Evolutionary conservation across 2,329 filamentous ascomycete species (phyloP).

Genomic region (Septoria petroselini): DNA sequence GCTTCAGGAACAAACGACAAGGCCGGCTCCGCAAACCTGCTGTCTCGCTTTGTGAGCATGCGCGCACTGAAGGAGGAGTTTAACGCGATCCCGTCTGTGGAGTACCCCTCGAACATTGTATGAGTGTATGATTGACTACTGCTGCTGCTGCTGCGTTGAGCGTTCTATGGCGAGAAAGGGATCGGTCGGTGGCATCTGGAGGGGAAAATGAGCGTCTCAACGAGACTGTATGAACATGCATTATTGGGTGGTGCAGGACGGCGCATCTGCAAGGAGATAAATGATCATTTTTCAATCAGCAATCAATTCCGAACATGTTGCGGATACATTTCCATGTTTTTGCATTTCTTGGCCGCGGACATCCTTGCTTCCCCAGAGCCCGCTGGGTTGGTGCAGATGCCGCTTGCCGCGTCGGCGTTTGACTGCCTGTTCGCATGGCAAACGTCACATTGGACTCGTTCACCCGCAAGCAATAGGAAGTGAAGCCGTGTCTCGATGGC

Average conservation of each 20-base stretch:
- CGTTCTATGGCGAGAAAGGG: background rate
- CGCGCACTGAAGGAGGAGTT: slow-evolving; percentile 58
- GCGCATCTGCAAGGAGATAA: too few species aligned
- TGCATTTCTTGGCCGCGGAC: too few species aligned
- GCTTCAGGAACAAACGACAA: slow-evolving; percentile 59
- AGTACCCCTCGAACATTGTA: slow-evolving; percentile 51
- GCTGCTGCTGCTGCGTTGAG: background rate
- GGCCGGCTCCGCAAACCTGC: slow-evolving; percentile 52
- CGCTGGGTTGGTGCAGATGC: background rate
- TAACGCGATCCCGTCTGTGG: slow-evolving; percentile 46
- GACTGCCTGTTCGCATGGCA: slow-evolving; percentile 4
- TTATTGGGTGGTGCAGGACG: background rate
- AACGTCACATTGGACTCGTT: slow-evolving; percentile 13
- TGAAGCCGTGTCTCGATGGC: slow-evolving; percentile 1
- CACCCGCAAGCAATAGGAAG: slow-evolving; percentile 8
- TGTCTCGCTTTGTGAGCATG: slow-evolving; percentile 55
- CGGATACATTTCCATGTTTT: too few species aligned
- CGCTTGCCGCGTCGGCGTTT: slow-evolving; percentile 7
- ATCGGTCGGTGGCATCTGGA: background rate
- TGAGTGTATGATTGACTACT: background rate
- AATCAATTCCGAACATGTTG: too few species aligned
- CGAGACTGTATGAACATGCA: background rate
- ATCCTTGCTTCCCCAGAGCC: background rate
- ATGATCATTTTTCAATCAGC: too few species aligned
- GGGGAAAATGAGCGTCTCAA: background rate